Evolutionary conservation across 495 filamentous ascomycete species (phyloP), one percentile per base, ranked within the genome.

Genomic region (Podospora pseudoanserina): DNA sequence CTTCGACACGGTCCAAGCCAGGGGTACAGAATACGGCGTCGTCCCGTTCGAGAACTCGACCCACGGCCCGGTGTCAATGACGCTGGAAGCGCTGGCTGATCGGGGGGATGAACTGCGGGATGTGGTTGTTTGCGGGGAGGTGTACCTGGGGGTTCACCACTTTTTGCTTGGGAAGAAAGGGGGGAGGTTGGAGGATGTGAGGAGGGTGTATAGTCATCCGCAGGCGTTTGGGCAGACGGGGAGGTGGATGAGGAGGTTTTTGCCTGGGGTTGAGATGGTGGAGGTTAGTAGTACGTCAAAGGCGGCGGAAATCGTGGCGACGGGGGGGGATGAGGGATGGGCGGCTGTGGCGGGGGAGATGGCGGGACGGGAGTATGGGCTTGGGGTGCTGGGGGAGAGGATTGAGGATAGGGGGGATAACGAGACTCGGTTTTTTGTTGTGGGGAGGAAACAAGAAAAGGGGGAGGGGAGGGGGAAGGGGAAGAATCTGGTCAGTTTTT

Each of bases 31-130:
- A 67, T 90, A 87, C 73, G 94, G 93, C 68, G 91, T 99, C 4
- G 91, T 97, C 18, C 95, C 95, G 32, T 94, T 96, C 80, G 95
- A 99, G 78, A 99, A 99, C 79, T 94, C 90, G 11, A 93, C 93
- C 71, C 96, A 97, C 79, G 95, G 95, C 69, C 88, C 89, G 57
- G 96, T 99, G 55, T 87, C 94, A 27, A 87, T 89, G 75, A 97
- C 93, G 0, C 86, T 99, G 7, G 94, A 97, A 77, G 86, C 93
- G 64, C 85, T 99, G 65, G 91, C 92, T 68, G 93, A 96, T 78
- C 84, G 90, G 44, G 76, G 80, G 28, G 72, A 74, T 65, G 71
- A 74, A 32, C 91, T 88, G 74, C 81, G 82, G 19, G 86, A 91
- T 72, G 84, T 95, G 28, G 77, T 81, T 64, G 90, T 97, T 30